Conservation (phyloP, 2,329 filamentous ascomycete genomes). For the Truncatella angustata region DNA sequence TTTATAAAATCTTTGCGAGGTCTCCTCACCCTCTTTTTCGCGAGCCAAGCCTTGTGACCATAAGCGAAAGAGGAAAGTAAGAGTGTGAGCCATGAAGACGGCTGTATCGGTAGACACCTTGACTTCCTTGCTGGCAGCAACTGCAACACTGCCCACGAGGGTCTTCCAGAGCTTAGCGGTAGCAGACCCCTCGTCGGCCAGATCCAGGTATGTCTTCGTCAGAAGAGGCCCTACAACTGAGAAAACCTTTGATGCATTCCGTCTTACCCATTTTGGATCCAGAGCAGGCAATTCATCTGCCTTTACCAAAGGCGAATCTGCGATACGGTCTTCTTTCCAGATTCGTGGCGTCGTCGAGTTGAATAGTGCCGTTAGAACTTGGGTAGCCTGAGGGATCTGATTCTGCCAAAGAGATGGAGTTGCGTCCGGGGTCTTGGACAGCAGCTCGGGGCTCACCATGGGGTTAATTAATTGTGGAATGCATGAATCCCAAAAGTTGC, state of each 20-base stretch:
- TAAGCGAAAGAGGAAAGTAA: conserved; percentile 66
- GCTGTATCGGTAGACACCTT: conserved; percentile 83
- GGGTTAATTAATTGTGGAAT: conserved; percentile 63
- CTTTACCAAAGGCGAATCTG: conserved; percentile 55
- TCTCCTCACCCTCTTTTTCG: conserved; percentile 49
- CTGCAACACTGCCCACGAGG: conserved; percentile 61
- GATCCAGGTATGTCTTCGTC: conserved; percentile 57
- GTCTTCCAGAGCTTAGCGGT: conserved; percentile 57
- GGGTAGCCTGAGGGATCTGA: conserved; percentile 58
- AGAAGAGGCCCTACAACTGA: conserved; percentile 58
- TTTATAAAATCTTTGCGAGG: conserved; percentile 50
- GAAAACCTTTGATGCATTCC: conserved; percentile 65
- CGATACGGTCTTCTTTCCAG: conserved; percentile 74
- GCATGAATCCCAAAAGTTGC: conserved; percentile 76
- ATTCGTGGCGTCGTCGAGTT: conserved; percentile 55
- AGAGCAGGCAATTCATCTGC: conserved; percentile 79
- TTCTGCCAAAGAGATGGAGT: conserved; percentile 37
- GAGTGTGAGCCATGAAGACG: conserved; percentile 70
- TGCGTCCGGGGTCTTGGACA: conserved; percentile 29
- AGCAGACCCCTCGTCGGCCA: conserved; percentile 59
- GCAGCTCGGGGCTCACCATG: conserved; percentile 41
- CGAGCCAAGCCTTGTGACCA: conserved; percentile 62
- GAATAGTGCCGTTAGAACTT: conserved; percentile 72
- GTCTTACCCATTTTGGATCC: conserved; percentile 84
- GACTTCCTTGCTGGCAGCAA: conserved; percentile 79